A percentile compares a stretch with the other conserved stretches of the same genome.
Evolutionary conservation across 2,329 filamentous ascomycete genomes (phyloP).

Genomic region (Aspergillus brunneoviolaceus): DNA sequence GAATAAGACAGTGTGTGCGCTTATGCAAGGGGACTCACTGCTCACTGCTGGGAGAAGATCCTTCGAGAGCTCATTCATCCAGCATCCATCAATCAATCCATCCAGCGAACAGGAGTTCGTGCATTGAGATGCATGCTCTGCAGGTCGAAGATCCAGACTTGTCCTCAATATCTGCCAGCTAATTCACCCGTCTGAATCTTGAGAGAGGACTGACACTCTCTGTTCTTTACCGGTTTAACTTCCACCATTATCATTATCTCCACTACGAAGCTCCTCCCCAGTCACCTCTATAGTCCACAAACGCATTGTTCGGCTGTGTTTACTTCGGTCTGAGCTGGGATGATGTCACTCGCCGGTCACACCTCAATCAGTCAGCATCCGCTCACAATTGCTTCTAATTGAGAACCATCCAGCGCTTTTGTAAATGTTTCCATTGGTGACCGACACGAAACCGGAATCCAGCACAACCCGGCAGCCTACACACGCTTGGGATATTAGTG

Average conservation of each 20-base stretch:
- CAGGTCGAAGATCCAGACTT: not conserved
- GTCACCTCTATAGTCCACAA: not conserved
- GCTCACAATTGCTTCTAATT: not conserved
- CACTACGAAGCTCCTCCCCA: too few species aligned
- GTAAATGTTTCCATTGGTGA: not conserved
- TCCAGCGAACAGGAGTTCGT: not conserved
- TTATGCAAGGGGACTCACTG: constrained; percentile 2
- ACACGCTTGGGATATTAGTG: not conserved
- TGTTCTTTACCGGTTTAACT: too few species aligned
- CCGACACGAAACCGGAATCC: not conserved
- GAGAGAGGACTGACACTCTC: too few species aligned
- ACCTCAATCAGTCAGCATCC: not conserved
- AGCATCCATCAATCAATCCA: not conserved
- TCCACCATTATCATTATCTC: too few species aligned
- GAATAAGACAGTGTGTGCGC: constrained; percentile 1
- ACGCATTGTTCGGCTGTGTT: not conserved
- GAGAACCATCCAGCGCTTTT: not conserved
- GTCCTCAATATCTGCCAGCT: not conserved
- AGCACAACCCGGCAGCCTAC: not conserved
- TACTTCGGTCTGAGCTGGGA: not conserved
- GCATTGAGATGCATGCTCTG: not conserved
- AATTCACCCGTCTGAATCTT: not conserved
- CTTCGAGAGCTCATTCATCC: not conserved
- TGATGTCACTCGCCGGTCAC: not conserved
- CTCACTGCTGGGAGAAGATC: not conserved